These are phyloP conservation scores for Pythium rhizo-oryzae DNA, from an alignment of 352 stramenopile genomes.

Conservation along the genomic window DNA sequence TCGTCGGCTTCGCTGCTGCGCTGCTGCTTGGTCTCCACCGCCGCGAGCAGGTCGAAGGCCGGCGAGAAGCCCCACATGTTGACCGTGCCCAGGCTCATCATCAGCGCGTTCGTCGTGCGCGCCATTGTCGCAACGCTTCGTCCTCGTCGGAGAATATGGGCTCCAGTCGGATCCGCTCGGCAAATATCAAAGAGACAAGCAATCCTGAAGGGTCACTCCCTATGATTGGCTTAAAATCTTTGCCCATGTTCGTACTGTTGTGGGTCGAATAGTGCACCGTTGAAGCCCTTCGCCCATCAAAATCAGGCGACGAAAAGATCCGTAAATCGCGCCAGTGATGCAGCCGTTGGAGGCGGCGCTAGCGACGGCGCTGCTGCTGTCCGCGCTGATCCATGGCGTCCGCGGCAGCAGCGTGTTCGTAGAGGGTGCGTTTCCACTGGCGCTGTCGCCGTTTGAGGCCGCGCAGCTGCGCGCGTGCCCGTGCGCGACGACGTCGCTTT, in stretches of 20 bases:
- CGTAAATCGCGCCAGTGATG: neutral
- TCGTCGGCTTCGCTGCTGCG: constrained; percentile 8
- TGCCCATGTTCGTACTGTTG: neutral
- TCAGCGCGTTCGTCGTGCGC: constrained; percentile 50
- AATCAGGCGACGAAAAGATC: constrained; percentile 12
- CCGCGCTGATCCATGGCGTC: neutral
- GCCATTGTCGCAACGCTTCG: constrained; percentile 46
- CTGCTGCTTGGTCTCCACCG: neutral
- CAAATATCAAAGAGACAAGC: neutral
- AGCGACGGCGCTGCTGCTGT: constrained; percentile 1
- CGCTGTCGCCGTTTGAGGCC: constrained; percentile 39
- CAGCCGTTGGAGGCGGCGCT: constrained; percentile 19
- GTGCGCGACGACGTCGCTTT: constrained; percentile 46
- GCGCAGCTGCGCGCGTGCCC: constrained; percentile 48
- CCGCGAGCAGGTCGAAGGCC: constrained; percentile 54
- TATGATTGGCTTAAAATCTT: constrained; percentile 20
- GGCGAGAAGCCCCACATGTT: constrained; percentile 90
- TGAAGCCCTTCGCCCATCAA: constrained; percentile 12
- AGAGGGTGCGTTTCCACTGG: constrained; percentile 11
- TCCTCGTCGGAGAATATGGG: neutral
- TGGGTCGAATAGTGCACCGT: neutral
- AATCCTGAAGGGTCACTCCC: constrained; percentile 2
- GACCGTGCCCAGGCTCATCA: constrained; percentile 82
- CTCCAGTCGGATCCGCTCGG: neutral
- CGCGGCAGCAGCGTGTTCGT: neutral